Evolutionary conservation across 2,329 filamentous ascomycete genomes (phyloP).

Genomic region (Albophoma yamanashiensis): DNA sequence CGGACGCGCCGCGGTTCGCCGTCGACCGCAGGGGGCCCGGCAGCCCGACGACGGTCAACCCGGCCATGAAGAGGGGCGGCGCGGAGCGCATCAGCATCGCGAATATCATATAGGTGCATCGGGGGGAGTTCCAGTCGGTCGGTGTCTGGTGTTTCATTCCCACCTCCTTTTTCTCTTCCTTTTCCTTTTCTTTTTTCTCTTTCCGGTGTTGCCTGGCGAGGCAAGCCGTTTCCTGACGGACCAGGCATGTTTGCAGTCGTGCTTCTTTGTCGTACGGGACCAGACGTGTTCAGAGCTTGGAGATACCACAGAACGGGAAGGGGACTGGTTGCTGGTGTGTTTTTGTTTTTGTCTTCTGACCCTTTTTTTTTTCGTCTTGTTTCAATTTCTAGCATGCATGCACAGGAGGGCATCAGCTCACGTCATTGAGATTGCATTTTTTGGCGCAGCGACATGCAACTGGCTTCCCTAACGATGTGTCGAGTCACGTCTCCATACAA

Average conservation of each 20-base stretch:
- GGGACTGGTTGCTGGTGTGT: not conserved
- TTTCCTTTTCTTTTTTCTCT: not conserved
- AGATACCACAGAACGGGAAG: constrained; percentile 7
- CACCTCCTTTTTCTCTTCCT: no score
- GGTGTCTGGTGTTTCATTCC: not conserved
- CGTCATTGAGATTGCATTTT: not conserved
- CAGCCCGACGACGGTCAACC: constrained; percentile 16
- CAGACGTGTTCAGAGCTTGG: constrained; percentile 8
- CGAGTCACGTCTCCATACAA: not conserved
- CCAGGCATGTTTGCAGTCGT: not conserved
- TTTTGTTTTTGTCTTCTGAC: not conserved
- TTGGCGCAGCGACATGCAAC: not conserved
- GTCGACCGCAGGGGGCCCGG: constrained; percentile 14
- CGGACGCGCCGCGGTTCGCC: constrained; percentile 18
- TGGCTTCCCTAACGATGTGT: not conserved
- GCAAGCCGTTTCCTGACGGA: not conserved
- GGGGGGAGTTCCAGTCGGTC: not conserved
- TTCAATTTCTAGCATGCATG: not conserved
- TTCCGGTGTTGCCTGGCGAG: not conserved
- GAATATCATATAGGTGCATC: constrained; percentile 26
- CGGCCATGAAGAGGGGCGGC: constrained; percentile 13
- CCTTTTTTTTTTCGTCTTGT: not conserved
- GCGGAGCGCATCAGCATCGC: constrained; percentile 21
- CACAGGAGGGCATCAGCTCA: not conserved
- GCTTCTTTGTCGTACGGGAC: constrained; percentile 2